Conservation (phyloP, 2,329 filamentous ascomycete species). For the Hypoxylon sp. region DNA sequence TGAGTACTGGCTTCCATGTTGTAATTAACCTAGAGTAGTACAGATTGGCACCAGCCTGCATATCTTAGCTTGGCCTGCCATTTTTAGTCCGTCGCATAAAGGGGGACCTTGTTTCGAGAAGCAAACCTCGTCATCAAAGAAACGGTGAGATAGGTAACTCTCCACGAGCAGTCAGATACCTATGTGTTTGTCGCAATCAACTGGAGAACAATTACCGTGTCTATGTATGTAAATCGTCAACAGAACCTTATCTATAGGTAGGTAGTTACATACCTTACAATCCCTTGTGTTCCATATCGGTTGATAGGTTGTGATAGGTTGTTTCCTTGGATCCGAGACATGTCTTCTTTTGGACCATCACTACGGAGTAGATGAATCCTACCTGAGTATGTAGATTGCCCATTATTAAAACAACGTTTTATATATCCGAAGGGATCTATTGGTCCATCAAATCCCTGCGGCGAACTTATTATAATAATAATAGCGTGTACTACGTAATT, state of each 20-base stretch:
- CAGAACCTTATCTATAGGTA: not conserved
- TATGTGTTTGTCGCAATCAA: constrained; percentile 9
- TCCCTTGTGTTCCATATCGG: not conserved
- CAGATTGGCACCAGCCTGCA: constrained; percentile 34
- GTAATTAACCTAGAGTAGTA: constrained; percentile 36
- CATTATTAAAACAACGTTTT: constrained; percentile 32
- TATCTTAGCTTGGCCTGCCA: constrained; percentile 41
- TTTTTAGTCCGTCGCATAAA: constrained; percentile 42
- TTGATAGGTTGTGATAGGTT: constrained; percentile 3
- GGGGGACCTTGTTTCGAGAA: constrained; percentile 37
- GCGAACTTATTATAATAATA: constrained; percentile 34
- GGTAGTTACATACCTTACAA: not conserved
- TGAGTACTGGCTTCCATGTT: constrained; percentile 16
- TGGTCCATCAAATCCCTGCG: constrained; percentile 38
- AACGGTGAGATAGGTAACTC: constrained; percentile 7
- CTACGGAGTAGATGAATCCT: constrained; percentile 36
- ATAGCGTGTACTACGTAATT: constrained; percentile 42
- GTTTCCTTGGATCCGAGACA: constrained; percentile 22
- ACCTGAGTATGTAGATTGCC: constrained; percentile 21
- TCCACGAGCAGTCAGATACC: not conserved
- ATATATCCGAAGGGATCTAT: constrained; percentile 39
- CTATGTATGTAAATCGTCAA: constrained; percentile 13
- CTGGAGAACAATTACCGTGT: not conserved
- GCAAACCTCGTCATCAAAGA: constrained; percentile 35
- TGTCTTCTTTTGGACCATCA: constrained; percentile 15